Evolutionary conservation across 176 grass and related monocot species (phyloP), one percentile per base, ranked within the genome.

Genomic region (Oryza officinalis): DNA sequence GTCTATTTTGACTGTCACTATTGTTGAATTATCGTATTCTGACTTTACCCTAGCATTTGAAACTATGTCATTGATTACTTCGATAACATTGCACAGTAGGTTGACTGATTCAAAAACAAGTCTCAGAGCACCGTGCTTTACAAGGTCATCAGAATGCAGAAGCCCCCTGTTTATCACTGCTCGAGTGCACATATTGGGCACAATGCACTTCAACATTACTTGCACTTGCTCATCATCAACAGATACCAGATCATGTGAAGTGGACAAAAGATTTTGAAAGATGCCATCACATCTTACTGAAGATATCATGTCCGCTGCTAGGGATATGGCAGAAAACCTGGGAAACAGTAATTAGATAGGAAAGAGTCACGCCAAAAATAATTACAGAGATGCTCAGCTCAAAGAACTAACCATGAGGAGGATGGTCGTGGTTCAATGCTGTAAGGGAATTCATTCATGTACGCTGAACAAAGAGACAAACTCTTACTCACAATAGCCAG

Each of bases 371-470:
- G 54, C 23, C 31, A 59, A 25, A 33, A 95, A 76, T 8, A 81
- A 77, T 57, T 72, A 47, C 37, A 14, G 10, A 72, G 15, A 67
- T 45, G 8, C 20, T 70, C 67, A 86, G 12, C 20, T 70, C 67
- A 86, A 63, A 75, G 13, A 91, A 91, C 92, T 93, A 83, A 97
- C 90, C 95, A 94, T 67, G 90, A 91, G 85, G 85, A 69, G 33
- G 75, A 90, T 43, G 81, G 23, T 5, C 82, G 86, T 6, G 92
- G 92, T 85, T 98, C 92, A 64, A 94, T 72, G 85, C 84, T 76
- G 78, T 90, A 98, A 44, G 95, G 95, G 65, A 98, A 94, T 33
- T 91, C 92, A 57, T 90, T 89, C 74, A 94, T 91, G 86, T 94
- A 98, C 27, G 88, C 90, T 22, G 88, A 86, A 86, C 92, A 94